Conservation (phyloP, 352 stramenopile genomes). For the Pythium volutum region DNA sequence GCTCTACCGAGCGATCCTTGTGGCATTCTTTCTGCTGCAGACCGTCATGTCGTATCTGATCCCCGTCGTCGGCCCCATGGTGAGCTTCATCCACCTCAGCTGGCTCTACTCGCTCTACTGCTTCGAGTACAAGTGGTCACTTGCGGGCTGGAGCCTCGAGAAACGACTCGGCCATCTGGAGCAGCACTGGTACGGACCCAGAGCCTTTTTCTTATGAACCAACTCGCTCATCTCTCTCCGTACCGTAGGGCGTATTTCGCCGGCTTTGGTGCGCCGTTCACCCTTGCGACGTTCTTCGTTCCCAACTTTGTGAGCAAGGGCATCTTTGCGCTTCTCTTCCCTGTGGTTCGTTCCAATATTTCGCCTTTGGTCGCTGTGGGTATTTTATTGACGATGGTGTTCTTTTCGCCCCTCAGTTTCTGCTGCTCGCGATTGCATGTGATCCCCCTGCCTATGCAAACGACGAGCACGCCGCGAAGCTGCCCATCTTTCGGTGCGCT, state of each 20-base stretch:
- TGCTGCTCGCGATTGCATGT: slow-evolving; percentile 79
- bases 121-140: slow-evolving; percentile 90
- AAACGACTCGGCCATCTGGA: slow-evolving; percentile 72
- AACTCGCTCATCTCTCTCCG: not conserved
- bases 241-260: slow-evolving; percentile 74
- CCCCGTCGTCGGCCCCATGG: slow-evolving; percentile 62
- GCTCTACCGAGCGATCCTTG: slow-evolving; percentile 82
- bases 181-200: slow-evolving; percentile 62
- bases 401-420: slow-evolving; percentile 39
- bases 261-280: slow-evolving; percentile 85
- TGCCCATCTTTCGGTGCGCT: slow-evolving; percentile 74
- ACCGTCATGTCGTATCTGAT: slow-evolving; percentile 83
- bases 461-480: slow-evolving; percentile 40
- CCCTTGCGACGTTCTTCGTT: slow-evolving; percentile 86
- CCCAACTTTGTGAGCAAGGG: slow-evolving; percentile 90
- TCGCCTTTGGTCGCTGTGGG: not conserved
- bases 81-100: slow-evolving; percentile 83
- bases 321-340: slow-evolving; percentile 86
- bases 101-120: slow-evolving; percentile 90
- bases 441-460: slow-evolving; percentile 53
- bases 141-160: slow-evolving; percentile 84
- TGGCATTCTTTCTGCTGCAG: slow-evolving; percentile 84
- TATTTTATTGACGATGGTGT: not conserved
- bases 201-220: not conserved
- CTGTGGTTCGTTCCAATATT: slow-evolving; percentile 43